A percentile compares a stretch with the other conserved stretches of the same genome.
These are phyloP conservation scores for Hylodesmum podocarpum DNA, from an alignment of 306 rosid species.

Conservation along the genomic window DNA sequence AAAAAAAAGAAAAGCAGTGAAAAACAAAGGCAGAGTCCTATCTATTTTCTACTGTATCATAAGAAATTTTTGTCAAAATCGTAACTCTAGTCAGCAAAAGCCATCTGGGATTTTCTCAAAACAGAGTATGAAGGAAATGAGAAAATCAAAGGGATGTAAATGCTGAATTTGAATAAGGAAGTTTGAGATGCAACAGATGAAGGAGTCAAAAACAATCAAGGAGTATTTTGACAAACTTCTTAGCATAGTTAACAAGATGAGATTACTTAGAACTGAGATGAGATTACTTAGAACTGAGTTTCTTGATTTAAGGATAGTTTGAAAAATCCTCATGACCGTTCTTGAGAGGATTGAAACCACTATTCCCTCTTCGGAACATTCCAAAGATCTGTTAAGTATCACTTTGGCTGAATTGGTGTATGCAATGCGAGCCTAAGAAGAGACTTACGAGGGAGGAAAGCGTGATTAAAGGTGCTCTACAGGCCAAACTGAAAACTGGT, in stretches of 20 bases:
- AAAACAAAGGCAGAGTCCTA: neutral
- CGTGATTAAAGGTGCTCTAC: neutral
- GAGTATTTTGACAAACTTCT: neutral
- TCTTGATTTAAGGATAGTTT: neutral
- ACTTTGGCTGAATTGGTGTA: neutral
- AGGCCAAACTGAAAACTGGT: neutral
- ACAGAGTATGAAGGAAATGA: neutral
- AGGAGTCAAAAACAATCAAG: neutral
- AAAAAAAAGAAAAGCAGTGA: neutral
- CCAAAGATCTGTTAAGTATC: neutral
- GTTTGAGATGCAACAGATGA: neutral
- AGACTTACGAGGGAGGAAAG: neutral
- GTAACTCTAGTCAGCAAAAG: neutral
- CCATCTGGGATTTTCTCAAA: neutral
- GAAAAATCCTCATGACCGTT: neutral
- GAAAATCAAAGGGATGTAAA: slow-evolving; percentile 9
- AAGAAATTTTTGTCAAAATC: neutral
- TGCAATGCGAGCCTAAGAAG: neutral
- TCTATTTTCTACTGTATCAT: neutral
- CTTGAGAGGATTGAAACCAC: neutral
- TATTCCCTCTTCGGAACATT: neutral
- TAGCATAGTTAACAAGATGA: neutral
- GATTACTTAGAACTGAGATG: no score
- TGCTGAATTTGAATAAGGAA: slow-evolving; percentile 4
- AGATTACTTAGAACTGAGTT: neutral